Base-by-base conservation (phyloP, 1,284 basidiomycete genomes). In the Ceratobasidium sp. region DNA sequence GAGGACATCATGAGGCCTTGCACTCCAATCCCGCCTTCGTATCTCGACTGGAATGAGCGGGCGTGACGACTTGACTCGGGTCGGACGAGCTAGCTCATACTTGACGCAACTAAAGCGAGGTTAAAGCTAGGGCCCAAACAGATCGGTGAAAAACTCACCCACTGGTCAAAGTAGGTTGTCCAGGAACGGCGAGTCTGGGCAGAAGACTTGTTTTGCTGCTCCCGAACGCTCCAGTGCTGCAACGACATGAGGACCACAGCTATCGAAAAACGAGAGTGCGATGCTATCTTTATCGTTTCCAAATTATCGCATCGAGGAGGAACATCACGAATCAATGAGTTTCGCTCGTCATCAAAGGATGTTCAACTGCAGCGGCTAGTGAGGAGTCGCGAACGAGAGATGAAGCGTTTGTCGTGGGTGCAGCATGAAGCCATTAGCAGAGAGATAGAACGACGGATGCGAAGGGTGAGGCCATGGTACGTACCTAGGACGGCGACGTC, bases 271-370 rank as follows among this genome's bases (percentile, higher is more conserved):
- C 5, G 38, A 41, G 10, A 41, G 10, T 12, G 18, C 67, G 4
- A 5, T 52, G 81, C 85, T 80, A 66, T 84, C 84, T 86, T 85
- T 20, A 84, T 85, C 7, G 85, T 79, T 48, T 86, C 83, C 20
- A 85, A 85, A 44, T 81, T 81, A 0, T 81, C 73, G 76, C 85
- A 86, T 35, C 81, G 80, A 33, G 82, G 83, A n/a, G 80, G 81
- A 2, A 86, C 84, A 48, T 83, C 80, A 23, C 83, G 80, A 41
- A 86, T 79, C 65, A 86, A 85, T 70, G 82, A 81, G 60, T 81
- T 81, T 73, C 81, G 82, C 68, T 80, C 48, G 16, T 69, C 48
- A 20, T 35, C 57, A n/a, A 27, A 30, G 27, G 27, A 30, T 30
- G 27, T n/a, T 30, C 59, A 57, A 44, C 38, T 67, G 65, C 35